These are phyloP conservation scores for Endothia cerciana DNA, from an alignment of 2,329 filamentous ascomycete species.

Conservation along the genomic window DNA sequence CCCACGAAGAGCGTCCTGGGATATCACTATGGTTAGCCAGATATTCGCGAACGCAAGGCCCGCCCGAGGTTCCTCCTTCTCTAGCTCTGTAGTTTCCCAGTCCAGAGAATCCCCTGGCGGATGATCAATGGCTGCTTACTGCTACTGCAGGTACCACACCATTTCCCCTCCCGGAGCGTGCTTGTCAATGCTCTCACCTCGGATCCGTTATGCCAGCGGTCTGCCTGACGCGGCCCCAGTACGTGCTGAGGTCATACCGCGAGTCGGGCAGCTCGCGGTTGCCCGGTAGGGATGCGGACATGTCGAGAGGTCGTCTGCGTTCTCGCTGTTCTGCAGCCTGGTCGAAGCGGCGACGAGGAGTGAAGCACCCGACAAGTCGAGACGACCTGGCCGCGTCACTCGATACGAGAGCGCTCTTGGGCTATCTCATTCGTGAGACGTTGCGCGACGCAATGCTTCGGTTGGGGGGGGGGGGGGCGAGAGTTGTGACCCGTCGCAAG, in stretches of 20 bases:
- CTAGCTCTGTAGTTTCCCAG: neutral
- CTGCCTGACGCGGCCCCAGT: constrained; percentile 93
- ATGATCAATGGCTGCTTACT: constrained; percentile 29
- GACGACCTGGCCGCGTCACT: neutral
- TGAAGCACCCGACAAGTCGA: neutral
- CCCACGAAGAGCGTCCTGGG: constrained; percentile 84
- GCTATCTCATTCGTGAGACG: constrained; percentile 2
- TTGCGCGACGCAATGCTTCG: constrained; percentile 1
- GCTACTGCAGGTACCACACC: constrained; percentile 27
- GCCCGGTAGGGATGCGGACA: constrained; percentile 70
- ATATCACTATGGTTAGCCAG: neutral
- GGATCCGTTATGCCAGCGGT: constrained; percentile 90
- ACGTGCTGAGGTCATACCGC: constrained; percentile 89
- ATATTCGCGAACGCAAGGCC: neutral
- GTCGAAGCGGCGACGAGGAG: neutral
- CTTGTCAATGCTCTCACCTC: constrained; percentile 66
- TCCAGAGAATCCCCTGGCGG: neutral
- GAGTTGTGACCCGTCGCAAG: constrained; percentile 25
- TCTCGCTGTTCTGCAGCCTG: neutral
- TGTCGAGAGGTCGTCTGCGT: constrained; percentile 37
- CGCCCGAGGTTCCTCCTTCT: neutral
- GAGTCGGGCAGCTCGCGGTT: constrained; percentile 85
- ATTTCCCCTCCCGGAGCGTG: constrained; percentile 11
- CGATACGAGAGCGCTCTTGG: no score
- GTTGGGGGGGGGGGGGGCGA: constrained; percentile 1